These are phyloP conservation scores for Intubia oerlemansii DNA, from an alignment of 2,329 filamentous ascomycete genomes.

Conservation along the genomic window DNA sequence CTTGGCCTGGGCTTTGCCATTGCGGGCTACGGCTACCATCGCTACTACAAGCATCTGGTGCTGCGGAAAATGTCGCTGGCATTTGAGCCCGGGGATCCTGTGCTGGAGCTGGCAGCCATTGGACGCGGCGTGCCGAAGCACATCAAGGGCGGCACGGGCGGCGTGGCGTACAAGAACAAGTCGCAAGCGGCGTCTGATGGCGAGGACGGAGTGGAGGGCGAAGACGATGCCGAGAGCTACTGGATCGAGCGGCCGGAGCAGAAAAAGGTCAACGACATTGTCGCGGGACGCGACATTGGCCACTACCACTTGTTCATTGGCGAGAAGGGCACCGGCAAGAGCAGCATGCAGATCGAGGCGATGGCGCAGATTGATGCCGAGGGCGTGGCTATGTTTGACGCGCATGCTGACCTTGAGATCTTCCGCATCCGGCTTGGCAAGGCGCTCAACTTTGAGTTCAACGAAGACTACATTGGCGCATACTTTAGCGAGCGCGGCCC, in stretches of 20 bases:
- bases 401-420: conserved; percentile 85
- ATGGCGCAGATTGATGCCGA: conserved; percentile 87
- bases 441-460: conserved; percentile 85
- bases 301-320: conserved; percentile 86
- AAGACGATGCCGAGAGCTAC: conserved; percentile 22
- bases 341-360: conserved; percentile 82
- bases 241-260: conserved; percentile 83
- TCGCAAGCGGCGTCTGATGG: no score
- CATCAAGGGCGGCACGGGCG: conserved; percentile 6
- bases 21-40: conserved; percentile 61
- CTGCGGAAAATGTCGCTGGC: conserved; percentile 84
- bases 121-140: conserved; percentile 28
- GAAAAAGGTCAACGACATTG: conserved; percentile 56
- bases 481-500: conserved; percentile 91
- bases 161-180: conserved; percentile 12
- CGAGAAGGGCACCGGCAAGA: conserved; percentile 93
- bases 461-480: conserved; percentile 93
- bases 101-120: conserved; percentile 56
- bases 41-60: conserved; percentile 73
- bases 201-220: background rate
- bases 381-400: conserved; percentile 86
- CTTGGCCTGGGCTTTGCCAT: conserved; percentile 41
- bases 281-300: conserved; percentile 48
- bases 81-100: conserved; percentile 80
- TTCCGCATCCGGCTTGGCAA: conserved; percentile 86